A percentile compares a stretch with the other conserved stretches of the same genome.
Evolutionary conservation across 768 basidiomycete species (phyloP).

Genomic region (Coprinellus aureogranulatus): DNA sequence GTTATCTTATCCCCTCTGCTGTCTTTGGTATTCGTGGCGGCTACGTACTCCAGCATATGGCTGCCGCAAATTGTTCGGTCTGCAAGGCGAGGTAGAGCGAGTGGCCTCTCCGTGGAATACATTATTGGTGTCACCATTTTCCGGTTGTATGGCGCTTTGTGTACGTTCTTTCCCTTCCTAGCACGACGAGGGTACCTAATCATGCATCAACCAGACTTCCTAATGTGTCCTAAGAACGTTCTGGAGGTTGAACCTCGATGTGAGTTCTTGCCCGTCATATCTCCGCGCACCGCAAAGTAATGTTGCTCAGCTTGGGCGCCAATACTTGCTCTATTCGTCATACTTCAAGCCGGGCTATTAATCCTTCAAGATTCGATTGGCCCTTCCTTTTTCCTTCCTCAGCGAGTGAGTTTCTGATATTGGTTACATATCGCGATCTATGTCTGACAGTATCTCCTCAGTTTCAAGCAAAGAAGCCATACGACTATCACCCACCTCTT

Average conservation of each 20-base stretch:
- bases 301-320: slow-evolving; percentile 59
- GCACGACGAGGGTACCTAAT: neutral
- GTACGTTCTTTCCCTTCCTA: slow-evolving; percentile 45
- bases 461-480: slow-evolving; percentile 59
- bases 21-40: slow-evolving; percentile 61
- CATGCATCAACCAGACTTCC: slow-evolving; percentile 56
- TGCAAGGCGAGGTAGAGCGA: slow-evolving; percentile 63
- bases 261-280: slow-evolving; percentile 34
- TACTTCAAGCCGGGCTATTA: slow-evolving; percentile 59
- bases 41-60: slow-evolving; percentile 82
- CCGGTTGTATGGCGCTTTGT: slow-evolving; percentile 67
- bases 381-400: slow-evolving; percentile 81
- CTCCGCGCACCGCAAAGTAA: neutral
- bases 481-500: slow-evolving; percentile 85
- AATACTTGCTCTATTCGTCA: slow-evolving; percentile 55
- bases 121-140: slow-evolving; percentile 74
- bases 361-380: slow-evolving; percentile 74
- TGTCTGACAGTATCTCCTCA: slow-evolving; percentile 33
- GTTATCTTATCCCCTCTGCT: slow-evolving; percentile 68
- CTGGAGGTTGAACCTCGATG: slow-evolving; percentile 75
- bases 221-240: slow-evolving; percentile 82
- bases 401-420: slow-evolving; percentile 43
- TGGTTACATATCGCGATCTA: neutral
- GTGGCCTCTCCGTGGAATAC: slow-evolving; percentile 68
- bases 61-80: slow-evolving; percentile 81